A percentile compares a stretch with the other conserved stretches of the same genome.
These are phyloP conservation scores for Malassezia globosa DNA, from an alignment of 1,284 basidiomycete genomes.

Conservation along the genomic window DNA sequence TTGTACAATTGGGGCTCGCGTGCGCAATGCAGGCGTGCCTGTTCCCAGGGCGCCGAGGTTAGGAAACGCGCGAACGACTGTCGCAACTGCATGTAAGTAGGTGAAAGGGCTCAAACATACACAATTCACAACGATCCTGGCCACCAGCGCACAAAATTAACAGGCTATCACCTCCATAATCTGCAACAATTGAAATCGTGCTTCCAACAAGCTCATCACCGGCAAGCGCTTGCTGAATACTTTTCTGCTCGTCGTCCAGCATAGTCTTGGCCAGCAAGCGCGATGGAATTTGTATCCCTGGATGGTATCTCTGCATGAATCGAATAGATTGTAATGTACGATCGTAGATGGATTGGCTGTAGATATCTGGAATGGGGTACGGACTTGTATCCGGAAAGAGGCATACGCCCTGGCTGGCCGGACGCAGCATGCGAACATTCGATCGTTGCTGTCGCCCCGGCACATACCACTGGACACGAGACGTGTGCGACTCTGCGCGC, in stretches of 20 bases:
- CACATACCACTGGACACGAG: slow-evolving; percentile 2
- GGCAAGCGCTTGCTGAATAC: neutral
- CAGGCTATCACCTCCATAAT: neutral
- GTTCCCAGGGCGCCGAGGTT: neutral
- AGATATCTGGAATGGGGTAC: neutral
- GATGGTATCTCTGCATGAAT: slow-evolving; percentile 12
- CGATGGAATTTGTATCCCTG: slow-evolving; percentile 12
- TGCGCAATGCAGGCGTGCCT: neutral
- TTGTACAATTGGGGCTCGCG: slow-evolving; percentile 10
- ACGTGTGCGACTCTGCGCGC: neutral
- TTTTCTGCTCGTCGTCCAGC: slow-evolving; percentile 8
- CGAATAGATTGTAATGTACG: slow-evolving; percentile 4
- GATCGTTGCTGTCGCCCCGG: slow-evolving; percentile 1
- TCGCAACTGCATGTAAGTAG: too few species aligned
- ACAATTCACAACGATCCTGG: neutral
- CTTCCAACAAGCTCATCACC: slow-evolving; percentile 1
- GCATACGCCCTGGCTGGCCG: neutral
- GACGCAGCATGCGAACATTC: neutral
- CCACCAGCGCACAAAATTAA: slow-evolving; percentile 10
- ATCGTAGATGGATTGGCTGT: neutral
- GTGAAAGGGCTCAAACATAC: too few species aligned
- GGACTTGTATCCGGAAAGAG: slow-evolving; percentile 1
- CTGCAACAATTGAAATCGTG: neutral
- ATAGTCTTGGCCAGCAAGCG: slow-evolving; percentile 4
- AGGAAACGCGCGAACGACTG: too few species aligned